Evolutionary conservation across 2,329 filamentous ascomycete species (phyloP).

Genomic region (Chaetoscypha palmicola): DNA sequence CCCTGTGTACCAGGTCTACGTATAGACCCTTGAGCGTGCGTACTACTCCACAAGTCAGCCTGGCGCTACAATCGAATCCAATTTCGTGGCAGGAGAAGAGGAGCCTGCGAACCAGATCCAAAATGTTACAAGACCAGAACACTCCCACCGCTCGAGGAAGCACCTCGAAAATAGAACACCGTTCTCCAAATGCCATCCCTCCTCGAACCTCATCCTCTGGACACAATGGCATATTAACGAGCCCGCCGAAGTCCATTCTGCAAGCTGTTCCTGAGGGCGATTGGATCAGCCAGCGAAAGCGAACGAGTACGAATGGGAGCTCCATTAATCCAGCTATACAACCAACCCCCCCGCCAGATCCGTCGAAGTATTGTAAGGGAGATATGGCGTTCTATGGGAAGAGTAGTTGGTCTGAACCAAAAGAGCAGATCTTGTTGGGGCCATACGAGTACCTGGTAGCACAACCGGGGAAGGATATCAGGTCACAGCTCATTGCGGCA

Average conservation of each 20-base stretch:
- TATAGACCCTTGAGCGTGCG: not conserved
- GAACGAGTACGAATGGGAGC: slow-evolving; percentile 19
- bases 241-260: slow-evolving; percentile 34
- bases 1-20: too few relatives aligned
- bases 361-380: slow-evolving; percentile 24
- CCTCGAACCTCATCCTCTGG: slow-evolving; percentile 64
- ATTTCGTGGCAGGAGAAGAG: slow-evolving; percentile 6
- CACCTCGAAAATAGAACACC: slow-evolving; percentile 21
- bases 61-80: slow-evolving; percentile 7
- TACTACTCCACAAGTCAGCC: slow-evolving; percentile 3
- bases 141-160: slow-evolving; percentile 13
- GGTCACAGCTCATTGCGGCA: slow-evolving; percentile 68
- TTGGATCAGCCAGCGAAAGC: slow-evolving; percentile 45
- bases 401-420: slow-evolving; percentile 57
- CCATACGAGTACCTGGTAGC: slow-evolving; percentile 75
- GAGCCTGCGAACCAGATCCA: not conserved
- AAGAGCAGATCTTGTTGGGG: slow-evolving; percentile 69
- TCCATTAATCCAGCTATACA: slow-evolving; percentile 24
- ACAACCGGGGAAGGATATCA: slow-evolving; percentile 79
- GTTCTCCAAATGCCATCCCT: slow-evolving; percentile 61
- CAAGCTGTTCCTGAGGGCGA: slow-evolving; percentile 53
- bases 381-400: slow-evolving; percentile 29
- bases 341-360: slow-evolving; percentile 17
- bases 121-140: slow-evolving; percentile 12
- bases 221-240: slow-evolving; percentile 31